Evolutionary conservation across 2,329 filamentous ascomycete genomes (phyloP), one percentile per base, ranked within the genome.

Genomic region (Hypomyces perniciosus): DNA sequence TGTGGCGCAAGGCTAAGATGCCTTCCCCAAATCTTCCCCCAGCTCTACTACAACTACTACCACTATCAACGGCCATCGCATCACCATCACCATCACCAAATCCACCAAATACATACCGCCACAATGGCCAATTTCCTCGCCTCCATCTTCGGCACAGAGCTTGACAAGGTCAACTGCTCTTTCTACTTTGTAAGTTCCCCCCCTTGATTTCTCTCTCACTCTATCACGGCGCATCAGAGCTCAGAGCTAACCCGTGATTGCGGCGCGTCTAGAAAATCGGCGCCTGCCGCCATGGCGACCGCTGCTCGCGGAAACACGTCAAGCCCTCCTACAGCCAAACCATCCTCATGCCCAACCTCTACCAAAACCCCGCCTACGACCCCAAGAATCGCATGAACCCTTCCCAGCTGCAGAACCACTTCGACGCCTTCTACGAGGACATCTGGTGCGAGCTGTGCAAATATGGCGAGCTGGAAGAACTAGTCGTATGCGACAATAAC

Each of bases 371-470:
- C 8, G 90, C 90, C 57, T 95, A 95, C 81, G 91, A 97, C 71
- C 85, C 88, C 44, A 95, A 95, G 76, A 93, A 85, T 79, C 93
- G 91, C 75, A 96, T 99, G 88, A 96, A 95, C 74, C 76, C 90
- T 6, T 86, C 83, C 61, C 93, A 99, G 78, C 86, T 97, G 68
- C 92, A 96, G 73, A 96, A 96, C 76, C 93, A 99, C 80, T 99
- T 99, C 68, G 93, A 99, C 72, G 93, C 93, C 65, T 99, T 99
- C 72, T 99, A 99, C 78, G 93, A 99, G 76, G 93, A 99, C 70
- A 90, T 99, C 60, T 99, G 93, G 92, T 97, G 92, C 75, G 93
- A 99, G 81, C 89, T 99, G 77, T 97, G 93, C 85, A 90, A 95
- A 74, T 99, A 95, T 70, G 93, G 93, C 60, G 90, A 97, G 73